These are phyloP conservation scores for Diophrys sp. DNA, from an alignment of 73 alveolate genomes.

Conservation along the genomic window DNA sequence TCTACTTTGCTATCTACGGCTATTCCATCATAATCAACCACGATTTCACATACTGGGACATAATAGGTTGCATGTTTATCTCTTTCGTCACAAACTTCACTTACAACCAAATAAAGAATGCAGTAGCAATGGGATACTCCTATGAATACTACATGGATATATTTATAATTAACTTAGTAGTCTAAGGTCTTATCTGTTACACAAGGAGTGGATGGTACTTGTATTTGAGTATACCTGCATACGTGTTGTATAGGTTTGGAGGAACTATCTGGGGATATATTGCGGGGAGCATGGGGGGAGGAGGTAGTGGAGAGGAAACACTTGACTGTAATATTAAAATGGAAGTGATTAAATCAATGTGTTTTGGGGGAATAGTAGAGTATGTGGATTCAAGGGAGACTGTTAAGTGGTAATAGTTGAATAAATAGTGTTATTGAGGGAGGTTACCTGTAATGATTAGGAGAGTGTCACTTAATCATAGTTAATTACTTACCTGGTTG, in stretches of 20 bases:
- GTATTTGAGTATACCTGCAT: constrained; percentile 18
- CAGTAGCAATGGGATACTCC: constrained; percentile 20
- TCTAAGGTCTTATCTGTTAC: constrained; percentile 11
- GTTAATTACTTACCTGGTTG: no score
- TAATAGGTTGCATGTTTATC: constrained; percentile 5
- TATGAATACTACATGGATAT: constrained; percentile 31
- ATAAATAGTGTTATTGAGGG: no score
- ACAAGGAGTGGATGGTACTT: constrained; percentile 43
- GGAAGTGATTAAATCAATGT: no score
- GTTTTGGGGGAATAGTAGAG: no score
- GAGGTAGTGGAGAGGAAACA: constrained; percentile 5
- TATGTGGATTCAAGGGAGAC: no score
- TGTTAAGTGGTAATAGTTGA: no score
- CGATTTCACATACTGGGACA: constrained; percentile 21
- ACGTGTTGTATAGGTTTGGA: constrained; percentile 13
- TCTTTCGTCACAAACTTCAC: constrained; percentile 17
- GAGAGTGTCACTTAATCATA: no score
- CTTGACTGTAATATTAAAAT: constrained; percentile 38
- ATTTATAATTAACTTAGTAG: constrained; percentile 12
- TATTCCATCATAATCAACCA: constrained; percentile 12
- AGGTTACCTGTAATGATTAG: no score
- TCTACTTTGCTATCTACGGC: constrained; percentile 7
- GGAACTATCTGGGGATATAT: constrained; percentile 33
- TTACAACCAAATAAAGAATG: constrained; percentile 5
- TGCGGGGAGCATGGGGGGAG: background rate